phyloP scores from a whole-genome alignment of 352 stramenopile genomes.

The Pythium dissimile region DNA sequence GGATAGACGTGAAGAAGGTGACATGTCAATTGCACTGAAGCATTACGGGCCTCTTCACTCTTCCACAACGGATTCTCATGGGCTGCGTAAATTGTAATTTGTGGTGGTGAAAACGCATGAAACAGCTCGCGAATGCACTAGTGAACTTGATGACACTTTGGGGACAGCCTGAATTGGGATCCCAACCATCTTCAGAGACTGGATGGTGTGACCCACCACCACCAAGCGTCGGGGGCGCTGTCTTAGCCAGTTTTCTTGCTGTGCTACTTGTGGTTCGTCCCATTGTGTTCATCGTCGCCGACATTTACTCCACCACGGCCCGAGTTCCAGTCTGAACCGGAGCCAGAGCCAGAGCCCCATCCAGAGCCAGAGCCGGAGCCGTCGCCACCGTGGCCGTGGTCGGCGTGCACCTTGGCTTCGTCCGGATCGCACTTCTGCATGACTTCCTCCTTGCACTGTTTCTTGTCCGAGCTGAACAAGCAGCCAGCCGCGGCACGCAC shows the following conservation, averaged over 20 bases:
- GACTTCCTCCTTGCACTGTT: constrained; percentile 30
- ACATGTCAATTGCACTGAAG: too few species aligned
- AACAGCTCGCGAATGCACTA: too few species aligned
- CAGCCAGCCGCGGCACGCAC: constrained; percentile 19
- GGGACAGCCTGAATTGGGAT: too few species aligned
- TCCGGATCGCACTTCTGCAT: constrained; percentile 11
- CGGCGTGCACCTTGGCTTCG: neutral
- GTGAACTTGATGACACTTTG: too few species aligned
- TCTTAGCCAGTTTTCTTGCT: neutral
- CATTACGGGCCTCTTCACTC: too few species aligned
- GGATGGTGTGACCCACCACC: too few species aligned
- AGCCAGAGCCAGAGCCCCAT: neutral
- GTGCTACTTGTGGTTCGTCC: constrained; percentile 13
- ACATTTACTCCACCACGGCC: neutral
- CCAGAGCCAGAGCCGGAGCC: neutral
- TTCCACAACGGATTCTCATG: too few species aligned
- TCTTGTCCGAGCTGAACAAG: constrained; percentile 27
- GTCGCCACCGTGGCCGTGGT: neutral
- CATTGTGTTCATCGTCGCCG: constrained; percentile 1
- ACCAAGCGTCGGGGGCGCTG: neutral
- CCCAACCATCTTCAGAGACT: neutral
- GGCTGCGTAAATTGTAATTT: too few species aligned
- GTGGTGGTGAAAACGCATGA: too few species aligned
- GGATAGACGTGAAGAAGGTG: too few species aligned
- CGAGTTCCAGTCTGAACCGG: constrained; percentile 1